Percentiles rank a stretch among this genome's conserved stretches.
phyloP scores from a whole-genome alignment of 108 stramenopile species.

The Skeletonema grethae region DNA sequence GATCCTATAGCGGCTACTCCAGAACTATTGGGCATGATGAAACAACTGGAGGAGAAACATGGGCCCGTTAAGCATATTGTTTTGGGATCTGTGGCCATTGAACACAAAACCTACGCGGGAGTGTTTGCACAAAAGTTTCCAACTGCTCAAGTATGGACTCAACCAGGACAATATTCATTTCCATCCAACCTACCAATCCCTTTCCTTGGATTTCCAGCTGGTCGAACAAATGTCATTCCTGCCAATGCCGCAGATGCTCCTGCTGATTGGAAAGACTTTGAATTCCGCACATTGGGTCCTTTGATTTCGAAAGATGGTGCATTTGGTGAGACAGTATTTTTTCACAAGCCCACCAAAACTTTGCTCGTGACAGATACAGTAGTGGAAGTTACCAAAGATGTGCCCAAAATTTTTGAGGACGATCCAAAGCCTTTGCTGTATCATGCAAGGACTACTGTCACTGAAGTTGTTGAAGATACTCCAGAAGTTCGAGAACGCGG shows the following conservation, averaged over 20 bases:
- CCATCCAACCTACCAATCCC: slow-evolving; percentile 70
- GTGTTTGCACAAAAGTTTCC: slow-evolving; percentile 90
- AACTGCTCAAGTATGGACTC: slow-evolving; percentile 77
- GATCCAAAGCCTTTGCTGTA: slow-evolving; percentile 90
- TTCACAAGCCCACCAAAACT: slow-evolving; percentile 83
- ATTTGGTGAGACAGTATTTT: slow-evolving; percentile 93
- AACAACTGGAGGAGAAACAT: slow-evolving; percentile 60
- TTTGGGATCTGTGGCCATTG: slow-evolving; percentile 88
- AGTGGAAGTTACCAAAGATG: slow-evolving; percentile 84
- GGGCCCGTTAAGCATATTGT: slow-evolving; percentile 91
- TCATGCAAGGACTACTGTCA: slow-evolving; percentile 88
- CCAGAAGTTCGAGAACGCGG: slow-evolving; percentile 78
- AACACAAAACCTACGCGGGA: slow-evolving; percentile 94
- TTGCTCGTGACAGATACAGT: slow-evolving; percentile 90
- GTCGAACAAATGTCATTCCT: slow-evolving; percentile 65
- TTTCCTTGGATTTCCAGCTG: slow-evolving; percentile 83
- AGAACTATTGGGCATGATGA: slow-evolving; percentile 68
- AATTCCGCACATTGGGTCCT: slow-evolving; percentile 81
- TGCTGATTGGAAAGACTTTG: slow-evolving; percentile 76
- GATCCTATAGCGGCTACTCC: slow-evolving; percentile 91
- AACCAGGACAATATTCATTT: slow-evolving; percentile 89
- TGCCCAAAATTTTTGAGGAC: slow-evolving; percentile 76
- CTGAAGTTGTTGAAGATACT: slow-evolving; percentile 80
- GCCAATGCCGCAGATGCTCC: slow-evolving; percentile 60
- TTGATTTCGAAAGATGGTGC: slow-evolving; percentile 89